phyloP scores from a whole-genome alignment of 257 asterid genomes.

The Rehmannia glutinosa region DNA sequence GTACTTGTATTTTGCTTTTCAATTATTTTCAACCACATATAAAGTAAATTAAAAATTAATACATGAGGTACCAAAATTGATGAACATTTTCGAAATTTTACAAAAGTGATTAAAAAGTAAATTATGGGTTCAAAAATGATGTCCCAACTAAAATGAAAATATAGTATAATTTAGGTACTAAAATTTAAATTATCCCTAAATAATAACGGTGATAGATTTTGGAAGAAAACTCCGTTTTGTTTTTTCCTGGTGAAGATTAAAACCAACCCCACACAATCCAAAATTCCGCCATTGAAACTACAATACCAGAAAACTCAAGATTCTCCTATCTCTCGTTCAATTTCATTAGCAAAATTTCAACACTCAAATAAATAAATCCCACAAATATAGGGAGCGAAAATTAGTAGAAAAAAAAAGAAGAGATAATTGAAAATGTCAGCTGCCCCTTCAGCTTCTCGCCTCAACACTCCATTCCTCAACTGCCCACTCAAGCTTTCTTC shows the following conservation, averaged over 20 bases:
- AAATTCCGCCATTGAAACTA: conserved; percentile 24
- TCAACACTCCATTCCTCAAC: conserved; percentile 52
- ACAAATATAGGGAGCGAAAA: not conserved
- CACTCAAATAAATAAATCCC: not conserved
- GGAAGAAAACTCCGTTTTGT: too few relatives aligned
- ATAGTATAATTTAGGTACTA: too few relatives aligned
- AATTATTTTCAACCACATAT: too few relatives aligned
- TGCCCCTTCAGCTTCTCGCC: conserved; percentile 52
- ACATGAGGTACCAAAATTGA: too few relatives aligned
- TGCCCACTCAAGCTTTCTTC: conserved; percentile 49
- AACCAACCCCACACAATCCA: conserved; percentile 47
- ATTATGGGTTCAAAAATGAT: too few relatives aligned
- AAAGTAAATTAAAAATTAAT: too few relatives aligned
- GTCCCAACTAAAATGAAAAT: too few relatives aligned
- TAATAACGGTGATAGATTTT: too few relatives aligned
- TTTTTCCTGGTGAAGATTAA: conserved; percentile 42
- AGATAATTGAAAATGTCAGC: conserved; percentile 36
- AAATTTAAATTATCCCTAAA: too few relatives aligned
- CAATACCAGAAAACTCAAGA: conserved; percentile 11
- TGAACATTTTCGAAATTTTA: too few relatives aligned
- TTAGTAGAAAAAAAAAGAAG: not conserved
- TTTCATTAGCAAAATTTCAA: not conserved
- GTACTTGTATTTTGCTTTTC: too few relatives aligned
- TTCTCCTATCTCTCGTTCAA: conserved; percentile 9
- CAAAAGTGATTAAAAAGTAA: too few relatives aligned